Percentiles rank a stretch among this genome's conserved stretches.
Evolutionary conservation across 306 rosid genomes (phyloP).

Genomic region (Calophaca sinica): DNA sequence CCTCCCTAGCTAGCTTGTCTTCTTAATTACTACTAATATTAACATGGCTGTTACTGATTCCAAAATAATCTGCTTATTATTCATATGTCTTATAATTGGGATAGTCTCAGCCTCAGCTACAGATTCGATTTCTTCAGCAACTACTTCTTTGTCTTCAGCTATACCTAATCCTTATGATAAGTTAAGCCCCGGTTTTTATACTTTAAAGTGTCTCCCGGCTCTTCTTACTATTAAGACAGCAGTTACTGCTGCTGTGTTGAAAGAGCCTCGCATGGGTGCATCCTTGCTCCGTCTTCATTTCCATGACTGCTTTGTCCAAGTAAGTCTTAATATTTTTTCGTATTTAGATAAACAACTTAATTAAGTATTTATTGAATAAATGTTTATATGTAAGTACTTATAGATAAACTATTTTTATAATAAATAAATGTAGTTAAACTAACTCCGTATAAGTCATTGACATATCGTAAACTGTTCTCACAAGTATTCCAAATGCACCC

Average conservation of each 20-base stretch:
- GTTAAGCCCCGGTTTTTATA: conserved; percentile 48
- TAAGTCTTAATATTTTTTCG: too few species aligned
- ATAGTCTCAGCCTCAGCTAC: conserved; percentile 35
- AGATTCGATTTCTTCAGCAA: conserved; percentile 20
- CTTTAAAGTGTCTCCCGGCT: conserved; percentile 50
- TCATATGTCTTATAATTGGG: conserved; percentile 36
- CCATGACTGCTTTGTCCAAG: conserved; percentile 75
- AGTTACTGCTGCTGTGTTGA: conserved; percentile 46
- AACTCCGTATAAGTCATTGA: too few species aligned
- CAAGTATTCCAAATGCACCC: too few species aligned
- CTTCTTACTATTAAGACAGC: conserved; percentile 42
- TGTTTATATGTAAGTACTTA: too few species aligned
- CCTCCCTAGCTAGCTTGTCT: not conserved
- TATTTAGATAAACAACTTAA: too few species aligned
- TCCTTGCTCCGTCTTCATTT: conserved; percentile 75
- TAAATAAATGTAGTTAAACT: too few species aligned
- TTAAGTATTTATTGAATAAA: too few species aligned
- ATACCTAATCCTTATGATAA: not conserved
- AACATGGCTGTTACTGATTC: conserved; percentile 32
- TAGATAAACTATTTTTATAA: too few species aligned
- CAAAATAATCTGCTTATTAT: conserved; percentile 5
- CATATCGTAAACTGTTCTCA: too few species aligned
- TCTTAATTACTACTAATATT: not conserved
- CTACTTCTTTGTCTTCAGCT: not conserved
- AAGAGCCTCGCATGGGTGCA: conserved; percentile 67